Evolutionary conservation across 2,329 filamentous ascomycete species (phyloP).

Genomic region (Cercospora berteroae): DNA sequence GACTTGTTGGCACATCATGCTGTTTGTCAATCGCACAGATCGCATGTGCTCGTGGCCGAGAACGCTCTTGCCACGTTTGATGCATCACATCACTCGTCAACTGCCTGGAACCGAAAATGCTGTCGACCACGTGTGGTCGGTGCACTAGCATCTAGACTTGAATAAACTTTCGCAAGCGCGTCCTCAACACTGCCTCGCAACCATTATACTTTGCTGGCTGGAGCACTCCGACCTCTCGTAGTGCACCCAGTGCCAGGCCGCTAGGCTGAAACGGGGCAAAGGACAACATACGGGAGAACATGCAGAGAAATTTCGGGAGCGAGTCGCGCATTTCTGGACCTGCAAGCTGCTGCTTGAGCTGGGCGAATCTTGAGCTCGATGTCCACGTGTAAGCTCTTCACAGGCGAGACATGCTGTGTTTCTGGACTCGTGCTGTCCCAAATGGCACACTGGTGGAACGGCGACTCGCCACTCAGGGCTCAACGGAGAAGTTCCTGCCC

Average conservation of each 20-base stretch:
- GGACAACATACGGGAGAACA: background rate
- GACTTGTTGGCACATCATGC: background rate
- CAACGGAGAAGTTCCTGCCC: background rate
- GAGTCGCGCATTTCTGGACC: background rate
- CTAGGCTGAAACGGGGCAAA: background rate
- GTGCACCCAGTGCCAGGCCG: background rate
- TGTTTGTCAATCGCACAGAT: background rate
- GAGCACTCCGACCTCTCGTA: background rate
- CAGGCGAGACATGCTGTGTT: slow-evolving; percentile 1
- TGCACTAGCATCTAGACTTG: slow-evolving; percentile 3
- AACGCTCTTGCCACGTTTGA: background rate
- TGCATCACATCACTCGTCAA: background rate
- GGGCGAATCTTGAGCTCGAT: background rate
- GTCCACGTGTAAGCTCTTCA: background rate
- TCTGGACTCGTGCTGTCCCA: background rate
- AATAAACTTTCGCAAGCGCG: slow-evolving; percentile 3
- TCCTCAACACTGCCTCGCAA: background rate
- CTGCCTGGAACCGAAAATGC: background rate
- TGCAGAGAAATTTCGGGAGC: background rate
- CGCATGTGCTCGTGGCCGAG: background rate
- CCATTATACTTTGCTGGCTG: background rate
- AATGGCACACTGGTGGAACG: background rate
- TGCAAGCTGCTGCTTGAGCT: background rate
- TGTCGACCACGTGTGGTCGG: background rate
- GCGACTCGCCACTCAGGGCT: background rate